These are phyloP conservation scores for Leccinum longicurvipes DNA, from an alignment of 768 basidiomycete species.

Conservation along the genomic window DNA sequence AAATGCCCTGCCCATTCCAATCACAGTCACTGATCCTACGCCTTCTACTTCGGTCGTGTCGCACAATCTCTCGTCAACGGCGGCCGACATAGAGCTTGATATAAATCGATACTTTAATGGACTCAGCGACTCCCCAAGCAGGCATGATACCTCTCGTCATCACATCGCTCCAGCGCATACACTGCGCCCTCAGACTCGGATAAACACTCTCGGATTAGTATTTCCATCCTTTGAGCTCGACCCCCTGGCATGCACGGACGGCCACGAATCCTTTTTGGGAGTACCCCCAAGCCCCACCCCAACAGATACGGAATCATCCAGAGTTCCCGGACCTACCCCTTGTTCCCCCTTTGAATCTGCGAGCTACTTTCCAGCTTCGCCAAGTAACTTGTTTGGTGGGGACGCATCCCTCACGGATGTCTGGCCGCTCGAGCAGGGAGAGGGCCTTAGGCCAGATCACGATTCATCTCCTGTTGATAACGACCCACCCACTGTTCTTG, in stretches of 20 bases:
- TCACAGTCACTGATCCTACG: neutral
- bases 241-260: slow-evolving; percentile 2
- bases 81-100: slow-evolving; percentile 18
- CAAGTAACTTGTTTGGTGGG: neutral
- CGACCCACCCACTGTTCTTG: neutral
- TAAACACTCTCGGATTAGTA: slow-evolving; percentile 1
- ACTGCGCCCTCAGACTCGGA: slow-evolving; percentile 3
- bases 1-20: neutral
- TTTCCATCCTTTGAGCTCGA: slow-evolving; percentile 9
- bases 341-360: neutral
- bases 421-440: slow-evolving; percentile 13
- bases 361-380: slow-evolving; percentile 3
- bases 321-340: neutral
- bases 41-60: neutral
- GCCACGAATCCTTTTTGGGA: slow-evolving; percentile 24
- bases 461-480: neutral
- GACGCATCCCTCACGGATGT: neutral
- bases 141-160: slow-evolving; percentile 1
- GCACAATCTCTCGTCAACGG: neutral
- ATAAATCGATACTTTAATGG: slow-evolving; percentile 30
- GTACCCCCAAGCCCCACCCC: slow-evolving; percentile 25
- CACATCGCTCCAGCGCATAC: slow-evolving; percentile 1
- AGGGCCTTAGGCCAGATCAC: neutral
- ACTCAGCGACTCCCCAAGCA: slow-evolving; percentile 21
- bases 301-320: neutral